phyloP scores from a whole-genome alignment of 2,329 filamentous ascomycete species.

The Dryadomyces sulphureus region DNA sequence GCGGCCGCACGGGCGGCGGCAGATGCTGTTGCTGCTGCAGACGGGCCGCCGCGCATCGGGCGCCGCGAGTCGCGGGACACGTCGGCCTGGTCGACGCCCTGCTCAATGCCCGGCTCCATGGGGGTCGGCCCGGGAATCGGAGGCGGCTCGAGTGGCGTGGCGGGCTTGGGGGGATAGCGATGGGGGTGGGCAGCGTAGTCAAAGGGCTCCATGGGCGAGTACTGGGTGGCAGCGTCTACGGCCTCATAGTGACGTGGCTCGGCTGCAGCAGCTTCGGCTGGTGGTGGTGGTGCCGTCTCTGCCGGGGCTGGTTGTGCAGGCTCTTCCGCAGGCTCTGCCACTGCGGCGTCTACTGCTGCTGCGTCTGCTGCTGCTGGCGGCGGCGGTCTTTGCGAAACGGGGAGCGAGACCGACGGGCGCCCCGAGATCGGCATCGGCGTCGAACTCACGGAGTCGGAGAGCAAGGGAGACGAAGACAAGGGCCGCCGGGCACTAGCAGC shows the following conservation, averaged over 20 bases:
- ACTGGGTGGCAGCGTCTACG: constrained; percentile 30
- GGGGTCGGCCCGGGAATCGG: constrained; percentile 13
- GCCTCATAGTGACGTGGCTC: constrained; percentile 11
- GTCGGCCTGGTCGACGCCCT: constrained; percentile 7
- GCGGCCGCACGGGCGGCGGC: too few species aligned
- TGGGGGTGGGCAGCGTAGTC: constrained; percentile 17
- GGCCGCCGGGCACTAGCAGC: constrained; percentile 7
- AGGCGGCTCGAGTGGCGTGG: constrained; percentile 14
- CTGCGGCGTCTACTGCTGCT: too few species aligned
- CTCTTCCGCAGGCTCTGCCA: too few species aligned
- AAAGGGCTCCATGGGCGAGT: constrained; percentile 32
- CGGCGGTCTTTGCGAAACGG: too few species aligned
- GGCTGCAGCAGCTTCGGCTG: not conserved
- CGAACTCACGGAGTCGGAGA: too few species aligned
- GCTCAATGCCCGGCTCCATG: constrained; percentile 16
- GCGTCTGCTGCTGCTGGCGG: too few species aligned
- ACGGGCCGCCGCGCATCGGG: too few species aligned
- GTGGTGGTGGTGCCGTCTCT: not conserved
- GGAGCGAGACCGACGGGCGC: too few species aligned
- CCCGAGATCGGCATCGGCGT: too few species aligned
- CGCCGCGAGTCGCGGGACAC: not conserved
- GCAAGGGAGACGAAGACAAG: constrained; percentile 2
- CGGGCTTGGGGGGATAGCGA: constrained; percentile 1
- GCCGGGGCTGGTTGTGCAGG: too few species aligned
- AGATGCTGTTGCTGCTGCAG: not conserved